Base-by-base conservation (phyloP, 768 basidiomycete genomes). In the Panellus pusillus region DNA sequence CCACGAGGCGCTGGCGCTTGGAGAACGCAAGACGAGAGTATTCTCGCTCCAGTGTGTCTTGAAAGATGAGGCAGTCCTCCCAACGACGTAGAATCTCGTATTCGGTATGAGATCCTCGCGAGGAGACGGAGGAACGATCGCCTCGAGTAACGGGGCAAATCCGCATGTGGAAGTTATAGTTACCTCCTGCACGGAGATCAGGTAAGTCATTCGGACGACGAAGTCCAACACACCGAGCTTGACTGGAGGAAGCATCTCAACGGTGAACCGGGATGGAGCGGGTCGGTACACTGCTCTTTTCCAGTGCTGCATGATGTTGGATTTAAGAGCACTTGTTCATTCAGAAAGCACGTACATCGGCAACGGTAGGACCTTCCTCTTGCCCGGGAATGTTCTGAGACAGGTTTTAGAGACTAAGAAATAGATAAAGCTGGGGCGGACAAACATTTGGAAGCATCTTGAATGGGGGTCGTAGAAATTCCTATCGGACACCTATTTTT, bases 21-120 rank as follows among this genome's bases (percentile, higher is more conserved):
- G 80, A 78, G 28, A 82, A 76, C 13, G 90, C 84, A 60, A 82
- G 74, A 20, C 76, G 74, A 17, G 70, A 61, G 61, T 91, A 93
- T 64, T 87, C 85, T 14, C 64, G 57, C 67, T 91, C 89, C 9
- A 93, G 72, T 2, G 71, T 69, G 39, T 86, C 82, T 65, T 93
- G 91, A 62, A 91, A 84, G 72, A 75, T 80, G 9, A 93, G 72
- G 54, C 88, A 91, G 61, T 93, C 91, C 52, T 91, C 91, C 91
- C 91, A 93, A 42, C 78, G 74, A 24, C 91, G 76, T 82, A 87
- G 90, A 35, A 93, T 74, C 13, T 87, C 85, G 63, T 93, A 92
- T 52, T 82, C 82, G 9, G 67, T 62, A 42, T 70, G 54, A 40
- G 74, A 72, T 15, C 61, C 63, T 29, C 63, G 50, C 6, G 78